Evolutionary conservation across 2,329 filamentous ascomycete species (phyloP), one percentile per base, ranked within the genome.

Genomic region (Fusarium pseudonygamai): DNA sequence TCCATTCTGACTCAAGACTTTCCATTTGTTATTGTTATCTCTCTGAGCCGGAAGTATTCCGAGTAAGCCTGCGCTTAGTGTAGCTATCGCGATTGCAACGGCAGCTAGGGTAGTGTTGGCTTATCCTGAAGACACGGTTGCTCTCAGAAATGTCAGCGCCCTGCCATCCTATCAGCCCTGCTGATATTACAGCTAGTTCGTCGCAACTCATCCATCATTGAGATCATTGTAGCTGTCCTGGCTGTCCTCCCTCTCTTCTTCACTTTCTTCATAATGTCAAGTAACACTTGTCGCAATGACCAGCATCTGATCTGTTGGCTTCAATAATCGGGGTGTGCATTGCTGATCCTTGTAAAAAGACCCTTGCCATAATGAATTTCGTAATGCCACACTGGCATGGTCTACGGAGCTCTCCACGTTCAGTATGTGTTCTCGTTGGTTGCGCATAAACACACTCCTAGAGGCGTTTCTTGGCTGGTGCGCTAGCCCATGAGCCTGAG

Each of bases 401-500:
- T 40, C 52, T 42, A 53, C 45, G 58, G 59, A 59, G 18, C 43
- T 69, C 59, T 46, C 64, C 63, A 61, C 14, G 20, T 36, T 37
- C 16, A 52, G 22, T 26, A 40, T 47, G 46, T 42, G 34, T 49
- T 55, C 55, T 58, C 32, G 57, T 58, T 73, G 63, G 72, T 58
- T 60, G 32, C 43, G 24, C 13, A 45, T 50, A 47, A 32, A 37
- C 52, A 58, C 37, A 61, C 32, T 62, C 50, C 53, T 56, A 12
- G 46, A 34, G 49, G 53, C 45, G 59, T 63, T 49, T 59, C 75
- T 77, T 75, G 64, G 72, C 68, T 67, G 43, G 42, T 53, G 45
- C 56, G 52, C 74, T 63, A 71, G 43, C 34, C 36, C 56, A 58
- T n/a, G 45, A 58, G 42, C 32, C 47, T 59, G 37, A 60, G 59